Evolutionary conservation across 2,329 filamentous ascomycete genomes (phyloP).

Genomic region (Alternaria tenuissima): DNA sequence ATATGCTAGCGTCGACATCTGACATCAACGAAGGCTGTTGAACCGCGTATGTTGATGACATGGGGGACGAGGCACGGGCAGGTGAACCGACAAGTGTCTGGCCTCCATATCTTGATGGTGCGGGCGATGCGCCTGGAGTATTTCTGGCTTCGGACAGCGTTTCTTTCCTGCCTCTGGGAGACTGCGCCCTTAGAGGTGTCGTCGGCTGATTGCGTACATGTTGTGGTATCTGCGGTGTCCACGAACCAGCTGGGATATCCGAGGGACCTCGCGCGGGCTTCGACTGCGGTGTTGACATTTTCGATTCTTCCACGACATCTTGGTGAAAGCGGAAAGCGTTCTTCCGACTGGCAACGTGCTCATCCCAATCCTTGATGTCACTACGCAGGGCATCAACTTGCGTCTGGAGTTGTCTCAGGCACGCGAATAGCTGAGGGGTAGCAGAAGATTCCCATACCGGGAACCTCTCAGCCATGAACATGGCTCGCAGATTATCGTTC

Average conservation of each 20-base stretch:
- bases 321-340: constrained; percentile 59
- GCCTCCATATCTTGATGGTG: constrained; percentile 29
- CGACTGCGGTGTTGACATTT: constrained; percentile 38
- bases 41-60: constrained; percentile 39
- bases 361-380: constrained; percentile 57
- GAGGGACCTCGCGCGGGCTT: constrained; percentile 35
- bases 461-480: constrained; percentile 46
- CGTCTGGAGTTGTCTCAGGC: constrained; percentile 52
- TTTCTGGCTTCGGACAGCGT: constrained; percentile 30
- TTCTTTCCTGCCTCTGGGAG: constrained; percentile 49
- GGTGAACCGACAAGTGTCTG: constrained; percentile 41
- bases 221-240: constrained; percentile 50
- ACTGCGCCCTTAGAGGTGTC: constrained; percentile 45
- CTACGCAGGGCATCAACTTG: constrained; percentile 56
- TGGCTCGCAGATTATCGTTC: constrained; percentile 41
- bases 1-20: constrained; percentile 46
- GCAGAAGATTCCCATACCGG: constrained; percentile 49
- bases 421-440: constrained; percentile 53
- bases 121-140: constrained; percentile 11
- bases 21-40: constrained; percentile 45
- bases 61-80: constrained; percentile 38
- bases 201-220: constrained; percentile 42
- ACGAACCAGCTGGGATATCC: constrained; percentile 40
- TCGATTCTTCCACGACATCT: constrained; percentile 53
- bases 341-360: constrained; percentile 58